These are phyloP conservation scores for Musa schizocarpa DNA, from an alignment of 176 grass and related monocot species.

Conservation along the genomic window DNA sequence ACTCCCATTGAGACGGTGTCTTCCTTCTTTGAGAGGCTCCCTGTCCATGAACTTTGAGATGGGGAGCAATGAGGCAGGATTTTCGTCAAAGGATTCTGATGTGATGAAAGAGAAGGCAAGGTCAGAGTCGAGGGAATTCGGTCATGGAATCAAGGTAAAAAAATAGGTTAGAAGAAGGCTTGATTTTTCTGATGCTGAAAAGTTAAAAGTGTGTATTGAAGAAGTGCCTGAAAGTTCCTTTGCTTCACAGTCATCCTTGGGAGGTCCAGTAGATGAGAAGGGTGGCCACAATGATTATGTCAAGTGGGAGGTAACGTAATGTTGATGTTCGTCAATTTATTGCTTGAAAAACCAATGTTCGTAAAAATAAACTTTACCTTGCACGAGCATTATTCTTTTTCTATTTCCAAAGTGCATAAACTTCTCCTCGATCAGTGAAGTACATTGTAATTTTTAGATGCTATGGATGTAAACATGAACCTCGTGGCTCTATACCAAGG, in stretches of 20 bases:
- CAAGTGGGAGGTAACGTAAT: neutral
- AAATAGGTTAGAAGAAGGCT: neutral
- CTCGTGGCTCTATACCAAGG: no score
- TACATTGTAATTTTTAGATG: no score
- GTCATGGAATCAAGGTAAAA: neutral
- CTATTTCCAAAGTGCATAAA: no score
- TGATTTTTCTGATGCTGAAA: neutral
- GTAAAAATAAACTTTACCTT: neutral
- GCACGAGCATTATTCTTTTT: neutral
- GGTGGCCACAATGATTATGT: neutral
- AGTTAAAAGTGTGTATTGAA: neutral
- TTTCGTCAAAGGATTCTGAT: neutral
- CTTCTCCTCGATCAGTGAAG: no score
- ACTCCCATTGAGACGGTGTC: conserved; percentile 12
- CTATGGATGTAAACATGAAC: no score
- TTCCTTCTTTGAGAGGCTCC: conserved; percentile 16
- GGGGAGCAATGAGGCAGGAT: neutral
- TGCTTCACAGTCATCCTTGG: neutral
- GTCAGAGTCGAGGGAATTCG: neutral
- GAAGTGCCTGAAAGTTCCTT: neutral
- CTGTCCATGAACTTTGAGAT: conserved; percentile 3
- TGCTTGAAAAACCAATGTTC: neutral
- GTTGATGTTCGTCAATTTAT: neutral
- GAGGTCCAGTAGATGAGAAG: neutral
- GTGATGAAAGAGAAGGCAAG: neutral